Base-by-base conservation (phyloP, 805 yeast genomes). In the Lipomyces starkeyi region DNA sequence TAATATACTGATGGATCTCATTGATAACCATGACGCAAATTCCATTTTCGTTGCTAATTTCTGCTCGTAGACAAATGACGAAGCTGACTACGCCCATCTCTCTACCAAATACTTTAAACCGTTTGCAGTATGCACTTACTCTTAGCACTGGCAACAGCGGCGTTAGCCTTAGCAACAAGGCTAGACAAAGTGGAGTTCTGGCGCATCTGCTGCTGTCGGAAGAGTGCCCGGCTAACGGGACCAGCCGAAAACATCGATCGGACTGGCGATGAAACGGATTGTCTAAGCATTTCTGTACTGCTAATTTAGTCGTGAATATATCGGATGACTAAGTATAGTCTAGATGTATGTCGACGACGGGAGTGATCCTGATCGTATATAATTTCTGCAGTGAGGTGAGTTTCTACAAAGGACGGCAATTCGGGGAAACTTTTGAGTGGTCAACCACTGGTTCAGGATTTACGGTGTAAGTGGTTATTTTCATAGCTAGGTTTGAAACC, bases 151-250 rank as follows among this genome's bases (percentile, higher is more conserved):
- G 92, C 85, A 74, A 91, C 89, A 80, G 93, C 98, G 70, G 93
- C 97, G 64, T 97, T 93, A 76, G 98, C 98, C 82, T 93, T 91
- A 73, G 98, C 97, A 73, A 94, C 98, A 77, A 93, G 92, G 74
- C 97, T 98, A 58, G 97, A 37, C 58, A 68, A 22, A 52, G 71
- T 66, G 65, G 71, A 68, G 69, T 68, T 68, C 22, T 52, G 34
- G 58, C 71, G 71, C 59, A 64, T 34, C 35, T 55, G 64, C 54
- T 55, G 66, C 64, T 53, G 62, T 57, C 69, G 69, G 56, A 58
- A 35, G 29, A 66, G 25, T 20, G 62, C 37, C 40, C 70, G 47
- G 60, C 67, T 63, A 58, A 49, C 53, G 37, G 71, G 62, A 53
- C 66, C 62, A 35, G 61, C 61, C 29, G 66, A 43, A 60, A 43